phyloP scores from a whole-genome alignment of 2,329 filamentous ascomycete genomes.

The Penicillium occitanis region DNA sequence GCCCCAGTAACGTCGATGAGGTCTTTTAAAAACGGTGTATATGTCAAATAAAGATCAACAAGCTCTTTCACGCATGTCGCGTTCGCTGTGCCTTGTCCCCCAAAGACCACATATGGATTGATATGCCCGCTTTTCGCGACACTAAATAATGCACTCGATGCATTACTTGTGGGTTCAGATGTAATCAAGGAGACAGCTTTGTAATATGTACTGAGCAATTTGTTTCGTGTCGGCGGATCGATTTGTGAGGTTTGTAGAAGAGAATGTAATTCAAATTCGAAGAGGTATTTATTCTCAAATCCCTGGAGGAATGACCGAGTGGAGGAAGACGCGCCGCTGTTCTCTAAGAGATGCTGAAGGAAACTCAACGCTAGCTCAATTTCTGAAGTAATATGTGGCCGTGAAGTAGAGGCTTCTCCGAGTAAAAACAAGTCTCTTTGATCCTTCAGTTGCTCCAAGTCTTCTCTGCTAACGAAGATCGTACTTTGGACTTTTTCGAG shows the following conservation, averaged over 20 bases:
- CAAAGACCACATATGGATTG: slow-evolving; percentile 3
- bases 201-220: slow-evolving; percentile 2
- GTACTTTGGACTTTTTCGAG: not conserved
- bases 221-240: not conserved
- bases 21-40: not conserved
- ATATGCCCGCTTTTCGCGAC: not conserved
- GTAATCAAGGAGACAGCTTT: not conserved
- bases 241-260: not conserved
- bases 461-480: not conserved
- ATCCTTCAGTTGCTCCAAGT: not conserved
- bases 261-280: not conserved
- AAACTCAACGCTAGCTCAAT: not conserved
- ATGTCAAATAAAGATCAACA: not conserved
- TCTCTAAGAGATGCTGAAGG: not conserved
- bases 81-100: slow-evolving; percentile 5
- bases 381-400: not conserved
- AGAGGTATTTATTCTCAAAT: slow-evolving; percentile 5
- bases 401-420: not conserved
- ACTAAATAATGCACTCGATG: not conserved
- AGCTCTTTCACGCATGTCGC: slow-evolving; percentile 1
- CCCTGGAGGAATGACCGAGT: slow-evolving; percentile 3
- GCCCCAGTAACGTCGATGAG: not conserved
- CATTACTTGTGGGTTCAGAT: not conserved
- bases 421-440: slow-evolving; percentile 1
- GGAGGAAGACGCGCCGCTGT: not conserved